Conservation (phyloP, 225 moss, liverwort and hornwort species). For the Takakia lepidozioides region DNA sequence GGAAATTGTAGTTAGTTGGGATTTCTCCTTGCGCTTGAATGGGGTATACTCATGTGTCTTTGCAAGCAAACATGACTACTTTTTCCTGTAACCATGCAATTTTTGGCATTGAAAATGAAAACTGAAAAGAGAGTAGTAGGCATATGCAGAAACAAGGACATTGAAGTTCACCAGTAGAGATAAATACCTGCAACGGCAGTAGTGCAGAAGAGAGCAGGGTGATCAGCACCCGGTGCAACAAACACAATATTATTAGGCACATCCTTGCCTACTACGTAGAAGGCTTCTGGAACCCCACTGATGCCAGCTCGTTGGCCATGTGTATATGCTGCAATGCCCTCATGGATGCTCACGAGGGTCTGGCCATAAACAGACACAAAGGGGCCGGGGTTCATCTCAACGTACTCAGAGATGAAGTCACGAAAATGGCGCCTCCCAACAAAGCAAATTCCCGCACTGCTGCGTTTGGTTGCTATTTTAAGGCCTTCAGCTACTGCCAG, state of each 20-base stretch:
- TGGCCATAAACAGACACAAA: slow-evolving; percentile 67
- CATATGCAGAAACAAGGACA: neutral
- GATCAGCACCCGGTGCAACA: slow-evolving; percentile 70
- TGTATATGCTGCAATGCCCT: slow-evolving; percentile 83
- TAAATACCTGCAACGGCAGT: slow-evolving; percentile 74
- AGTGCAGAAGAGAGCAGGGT: slow-evolving; percentile 70
- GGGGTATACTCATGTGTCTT: too few relatives aligned
- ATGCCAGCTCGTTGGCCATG: slow-evolving; percentile 89
- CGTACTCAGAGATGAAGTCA: slow-evolving; percentile 80
- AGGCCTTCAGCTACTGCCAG: slow-evolving; percentile 68
- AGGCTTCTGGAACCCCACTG: slow-evolving; percentile 69
- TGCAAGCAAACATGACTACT: too few relatives aligned
- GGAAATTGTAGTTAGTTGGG: too few relatives aligned
- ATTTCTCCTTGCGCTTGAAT: too few relatives aligned
- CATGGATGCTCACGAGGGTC: slow-evolving; percentile 54
- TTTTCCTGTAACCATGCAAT: too few relatives aligned
- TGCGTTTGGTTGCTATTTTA: slow-evolving; percentile 75
- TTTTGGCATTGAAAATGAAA: too few relatives aligned
- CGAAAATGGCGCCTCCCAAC: slow-evolving; percentile 85
- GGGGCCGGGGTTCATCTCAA: slow-evolving; percentile 70
- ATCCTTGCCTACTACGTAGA: slow-evolving; percentile 88
- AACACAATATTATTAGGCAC: slow-evolving; percentile 57
- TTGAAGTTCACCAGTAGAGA: neutral
- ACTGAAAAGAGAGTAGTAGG: too few relatives aligned
- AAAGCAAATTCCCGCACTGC: slow-evolving; percentile 97